Evolutionary conservation across 352 stramenopile genomes (phyloP), one percentile per base, ranked within the genome.

Genomic region (Phytophthora fragariae): DNA sequence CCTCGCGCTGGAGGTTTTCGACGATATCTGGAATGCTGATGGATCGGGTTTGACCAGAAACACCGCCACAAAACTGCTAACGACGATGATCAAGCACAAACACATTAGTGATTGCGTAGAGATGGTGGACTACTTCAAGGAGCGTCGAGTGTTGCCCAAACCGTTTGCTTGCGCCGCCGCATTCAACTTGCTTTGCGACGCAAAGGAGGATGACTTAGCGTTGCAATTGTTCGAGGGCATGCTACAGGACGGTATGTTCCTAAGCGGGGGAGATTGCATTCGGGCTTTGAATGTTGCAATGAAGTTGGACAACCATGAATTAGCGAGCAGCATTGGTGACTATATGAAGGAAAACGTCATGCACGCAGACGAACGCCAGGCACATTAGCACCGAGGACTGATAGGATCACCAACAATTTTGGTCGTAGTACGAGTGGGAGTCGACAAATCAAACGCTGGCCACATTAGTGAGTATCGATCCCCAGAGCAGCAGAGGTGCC

Each of bases 71-170:
- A 68, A 57, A 15, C 39, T 76, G 27, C 57, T 76, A 9, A 3
- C 31, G 24, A 59, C 57, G 10, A 55, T 76, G 69, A 39, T 41
- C 6, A 46, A 72, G 31, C 57, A 72, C 41, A 46, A 72, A 7
- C 44, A 46, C 33, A 24, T 64, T 33, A 44, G 56, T 17, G 69
- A 68, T 12, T 72, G 69, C 14, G 11, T 60, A 29, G 50, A 68
- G 24, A 68, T 76, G 62, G 14, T 76, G 14, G 15, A 46, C 29
- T 76, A 57, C 44, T 72, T 68, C 31, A 41, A 64, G 62, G 19
- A 72, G 15, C 62, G 67, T 35, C 6, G 24, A 19, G 31, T 72
- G 15, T 50, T 31, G 11, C 57, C 56, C 1, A 71, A 75, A n/a
- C 27, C 47, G 6, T 66, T 37, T 27, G 49, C 62, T 15, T 57